Evolutionary conservation across 495 filamentous ascomycete species (phyloP).

Genomic region (Bryoglossum gracile): DNA sequence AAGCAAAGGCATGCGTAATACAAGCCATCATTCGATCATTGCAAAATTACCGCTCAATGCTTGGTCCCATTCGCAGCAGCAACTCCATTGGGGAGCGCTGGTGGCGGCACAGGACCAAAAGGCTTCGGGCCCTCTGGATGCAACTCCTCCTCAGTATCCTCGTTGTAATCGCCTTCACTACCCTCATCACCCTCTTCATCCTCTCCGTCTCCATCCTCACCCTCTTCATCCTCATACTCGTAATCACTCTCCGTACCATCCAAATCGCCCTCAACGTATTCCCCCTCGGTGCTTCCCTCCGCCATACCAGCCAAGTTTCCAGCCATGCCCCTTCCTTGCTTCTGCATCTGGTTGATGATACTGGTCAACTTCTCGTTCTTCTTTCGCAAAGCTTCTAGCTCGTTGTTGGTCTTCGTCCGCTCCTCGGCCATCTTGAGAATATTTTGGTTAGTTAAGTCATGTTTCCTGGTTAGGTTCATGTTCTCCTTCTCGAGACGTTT

Average conservation of each 20-base stretch:
- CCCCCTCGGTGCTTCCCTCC: conserved; percentile 40
- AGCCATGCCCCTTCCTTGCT: conserved; percentile 69
- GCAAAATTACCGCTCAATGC: conserved; percentile 10
- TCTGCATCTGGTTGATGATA: conserved; percentile 90
- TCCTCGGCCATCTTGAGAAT: conserved; percentile 99
- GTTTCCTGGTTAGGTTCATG: conserved; percentile 80
- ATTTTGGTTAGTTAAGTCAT: conserved; percentile 87
- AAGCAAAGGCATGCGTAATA: conserved; percentile 12
- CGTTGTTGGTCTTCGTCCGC: conserved; percentile 70
- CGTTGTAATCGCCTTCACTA: conserved; percentile 47
- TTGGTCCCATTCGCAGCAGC: conserved; percentile 38
- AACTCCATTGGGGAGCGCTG: conserved; percentile 39
- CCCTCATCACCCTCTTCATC: conserved; percentile 59
- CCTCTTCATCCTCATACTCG: conserved; percentile 62
- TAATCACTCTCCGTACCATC: conserved; percentile 66
- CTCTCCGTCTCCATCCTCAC: conserved; percentile 69
- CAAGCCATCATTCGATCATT: neutral
- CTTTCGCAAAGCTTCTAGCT: conserved; percentile 72
- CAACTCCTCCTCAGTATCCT: conserved; percentile 53
- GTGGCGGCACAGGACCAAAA: conserved; percentile 48
- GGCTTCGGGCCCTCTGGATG: conserved; percentile 43
- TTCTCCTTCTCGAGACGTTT: conserved; percentile 97
- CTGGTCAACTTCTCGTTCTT: conserved; percentile 90
- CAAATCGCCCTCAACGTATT: conserved; percentile 53
- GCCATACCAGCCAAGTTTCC: conserved; percentile 48